Evolutionary conservation across 345 rosid genomes (phyloP).

Genomic region (Excoecaria agallocha): DNA sequence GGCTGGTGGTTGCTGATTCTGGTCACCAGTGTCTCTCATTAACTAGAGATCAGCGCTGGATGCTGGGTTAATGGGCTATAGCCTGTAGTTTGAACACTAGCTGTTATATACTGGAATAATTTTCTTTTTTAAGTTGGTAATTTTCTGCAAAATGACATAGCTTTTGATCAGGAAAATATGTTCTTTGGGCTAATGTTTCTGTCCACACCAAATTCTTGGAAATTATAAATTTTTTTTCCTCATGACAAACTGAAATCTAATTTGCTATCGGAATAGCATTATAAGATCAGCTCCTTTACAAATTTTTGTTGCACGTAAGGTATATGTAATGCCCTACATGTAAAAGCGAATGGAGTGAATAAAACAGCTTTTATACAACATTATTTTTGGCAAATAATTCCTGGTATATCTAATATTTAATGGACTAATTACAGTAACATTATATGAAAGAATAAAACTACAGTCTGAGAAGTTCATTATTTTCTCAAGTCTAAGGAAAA

Average conservation of each 20-base stretch:
- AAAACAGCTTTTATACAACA: not conserved
- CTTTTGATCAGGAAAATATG: too few species aligned
- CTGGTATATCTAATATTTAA: not conserved
- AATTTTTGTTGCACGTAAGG: not conserved
- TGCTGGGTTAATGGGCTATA: not conserved
- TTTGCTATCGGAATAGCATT: not conserved
- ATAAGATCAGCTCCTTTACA: not conserved
- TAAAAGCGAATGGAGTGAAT: not conserved
- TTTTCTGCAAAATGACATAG: too few species aligned
- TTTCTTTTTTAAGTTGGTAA: too few species aligned
- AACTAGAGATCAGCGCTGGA: not conserved
- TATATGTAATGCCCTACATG: not conserved
- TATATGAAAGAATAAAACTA: not conserved
- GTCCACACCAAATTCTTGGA: too few species aligned
- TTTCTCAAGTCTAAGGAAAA: conserved; percentile 18
- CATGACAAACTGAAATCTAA: not conserved
- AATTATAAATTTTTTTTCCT: not conserved
- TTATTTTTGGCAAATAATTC: not conserved
- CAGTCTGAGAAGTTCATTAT: not conserved
- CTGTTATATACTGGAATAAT: not conserved
- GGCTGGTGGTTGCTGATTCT: too few species aligned
- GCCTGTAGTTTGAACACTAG: not conserved
- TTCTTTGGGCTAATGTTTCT: too few species aligned
- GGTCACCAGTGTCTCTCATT: not conserved
- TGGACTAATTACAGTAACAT: not conserved